phyloP scores from a whole-genome alignment of 257 asterid genomes.

The Nicotiana attenuata region DNA sequence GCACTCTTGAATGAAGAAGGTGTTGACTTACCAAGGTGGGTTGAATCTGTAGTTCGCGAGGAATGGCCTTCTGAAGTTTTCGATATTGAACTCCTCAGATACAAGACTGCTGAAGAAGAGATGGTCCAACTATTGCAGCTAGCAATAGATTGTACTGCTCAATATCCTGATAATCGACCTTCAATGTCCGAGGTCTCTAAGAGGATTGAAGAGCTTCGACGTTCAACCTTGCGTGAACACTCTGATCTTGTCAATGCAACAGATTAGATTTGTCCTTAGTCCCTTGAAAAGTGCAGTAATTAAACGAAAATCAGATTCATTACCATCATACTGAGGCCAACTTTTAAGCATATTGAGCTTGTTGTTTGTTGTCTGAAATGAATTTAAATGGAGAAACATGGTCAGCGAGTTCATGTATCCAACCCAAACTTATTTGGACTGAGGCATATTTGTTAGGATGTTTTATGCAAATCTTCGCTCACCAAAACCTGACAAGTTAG shows the following conservation, averaged over 20 bases:
- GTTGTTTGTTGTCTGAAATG: constrained; percentile 19
- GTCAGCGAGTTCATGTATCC: no score
- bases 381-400: no score
- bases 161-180: constrained; percentile 70
- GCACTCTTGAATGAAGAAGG: constrained; percentile 82
- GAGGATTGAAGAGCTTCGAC: constrained; percentile 46
- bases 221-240: constrained; percentile 32
- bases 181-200: constrained; percentile 41
- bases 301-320: constrained; percentile 16
- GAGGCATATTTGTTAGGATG: no score
- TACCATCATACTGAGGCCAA: constrained; percentile 9
- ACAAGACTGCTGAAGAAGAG: constrained; percentile 59
- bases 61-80: constrained; percentile 88
- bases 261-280: constrained; percentile 13
- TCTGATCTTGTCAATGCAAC: constrained; percentile 46
- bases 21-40: constrained; percentile 81
- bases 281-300: not conserved
- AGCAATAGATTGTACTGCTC: constrained; percentile 74
- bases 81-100: constrained; percentile 59
- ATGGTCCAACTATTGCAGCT: constrained; percentile 85
- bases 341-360: constrained; percentile 5
- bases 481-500: no score
- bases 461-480: no score
- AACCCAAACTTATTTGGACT: no score
- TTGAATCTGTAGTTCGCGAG: constrained; percentile 63